Evolutionary conservation across 192 early-diverging fungal species (phyloP).

Genomic region (Umbelopsis vinacea): DNA sequence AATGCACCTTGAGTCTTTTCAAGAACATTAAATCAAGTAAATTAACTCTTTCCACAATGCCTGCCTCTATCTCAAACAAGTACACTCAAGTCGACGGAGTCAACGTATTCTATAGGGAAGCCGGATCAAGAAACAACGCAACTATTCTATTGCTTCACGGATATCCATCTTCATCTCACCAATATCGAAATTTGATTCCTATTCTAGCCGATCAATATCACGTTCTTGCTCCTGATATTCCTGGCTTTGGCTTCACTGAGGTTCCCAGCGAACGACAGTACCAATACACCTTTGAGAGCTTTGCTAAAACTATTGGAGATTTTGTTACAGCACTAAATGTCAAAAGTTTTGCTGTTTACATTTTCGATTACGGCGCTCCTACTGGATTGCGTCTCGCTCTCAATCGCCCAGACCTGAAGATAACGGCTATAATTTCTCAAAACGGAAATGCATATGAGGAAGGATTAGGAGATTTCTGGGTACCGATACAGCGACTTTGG

Average conservation of each 20-base stretch:
- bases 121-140: neutral
- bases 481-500: neutral
- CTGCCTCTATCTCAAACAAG: neutral
- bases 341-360: slow-evolving; percentile 5
- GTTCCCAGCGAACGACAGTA: slow-evolving; percentile 8
- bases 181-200: slow-evolving; percentile 26
- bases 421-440: slow-evolving; percentile 24
- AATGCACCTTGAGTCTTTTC: no score
- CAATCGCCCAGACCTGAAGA: neutral
- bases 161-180: slow-evolving; percentile 26
- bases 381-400: slow-evolving; percentile 11
- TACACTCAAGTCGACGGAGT: neutral
- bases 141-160: slow-evolving; percentile 18
- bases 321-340: slow-evolving; percentile 4
- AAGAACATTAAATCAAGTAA: neutral
- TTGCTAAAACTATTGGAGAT: slow-evolving; percentile 9
- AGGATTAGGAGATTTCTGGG: slow-evolving; percentile 17
- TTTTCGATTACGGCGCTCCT: slow-evolving; percentile 22
- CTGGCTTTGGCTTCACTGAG: slow-evolving; percentile 25
- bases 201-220: slow-evolving; percentile 19
- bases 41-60: neutral
- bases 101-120: slow-evolving; percentile 24
- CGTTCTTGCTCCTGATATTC: slow-evolving; percentile 23
- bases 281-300: slow-evolving; percentile 22
- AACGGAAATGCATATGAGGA: slow-evolving; percentile 27